Evolutionary conservation across 768 basidiomycete genomes (phyloP), one percentile per base, ranked within the genome.

Genomic region (Naganishia randhawae): DNA sequence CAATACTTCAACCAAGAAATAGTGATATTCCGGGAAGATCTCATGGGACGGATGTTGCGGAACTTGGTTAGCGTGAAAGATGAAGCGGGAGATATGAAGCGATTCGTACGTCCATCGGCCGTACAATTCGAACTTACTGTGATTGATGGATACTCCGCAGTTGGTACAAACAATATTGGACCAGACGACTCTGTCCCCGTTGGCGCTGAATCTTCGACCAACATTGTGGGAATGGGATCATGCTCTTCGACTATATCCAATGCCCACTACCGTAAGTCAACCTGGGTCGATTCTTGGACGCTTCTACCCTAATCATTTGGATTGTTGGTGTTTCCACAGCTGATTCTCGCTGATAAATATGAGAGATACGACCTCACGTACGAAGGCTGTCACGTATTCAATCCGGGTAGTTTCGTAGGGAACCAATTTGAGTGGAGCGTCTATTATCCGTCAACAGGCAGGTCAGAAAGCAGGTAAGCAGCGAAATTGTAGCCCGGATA

Each of bases 371-470:
- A 96, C 74, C 84, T 96, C 71, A 98, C 94, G 0, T 99, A 99
- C 78, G 93, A 94, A 68, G 92, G 92, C 13, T 98, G 96, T 74
- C 96, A 98, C 80, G 96, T 98, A 31, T 93, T 98, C 84, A 99
- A 99, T 78, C 96, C 96, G 0, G 94, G 96, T 22, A 87, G 89
- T 57, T 97, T 98, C 76, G 83, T 92, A 16, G 87, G 90, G 5
- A 88, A 86, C 55, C 85, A 88, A 6, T 89, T 91, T 72, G 84
- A 86, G 6, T 98, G 97, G 83, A 91, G 89, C 13, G 90, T 92
- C 2, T 99, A 94, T 73, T 90, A 88, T 67, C 94, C 94, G 14
- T 86, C 90, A 1, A 88, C 88, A 68, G 81, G 85, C 48, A 88
- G 90, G 75, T 94, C 93, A 45, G 79, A 79, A 73, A 50, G 76